phyloP scores from a whole-genome alignment of 352 stramenopile genomes.

The Phytophthora cryptogea region DNA sequence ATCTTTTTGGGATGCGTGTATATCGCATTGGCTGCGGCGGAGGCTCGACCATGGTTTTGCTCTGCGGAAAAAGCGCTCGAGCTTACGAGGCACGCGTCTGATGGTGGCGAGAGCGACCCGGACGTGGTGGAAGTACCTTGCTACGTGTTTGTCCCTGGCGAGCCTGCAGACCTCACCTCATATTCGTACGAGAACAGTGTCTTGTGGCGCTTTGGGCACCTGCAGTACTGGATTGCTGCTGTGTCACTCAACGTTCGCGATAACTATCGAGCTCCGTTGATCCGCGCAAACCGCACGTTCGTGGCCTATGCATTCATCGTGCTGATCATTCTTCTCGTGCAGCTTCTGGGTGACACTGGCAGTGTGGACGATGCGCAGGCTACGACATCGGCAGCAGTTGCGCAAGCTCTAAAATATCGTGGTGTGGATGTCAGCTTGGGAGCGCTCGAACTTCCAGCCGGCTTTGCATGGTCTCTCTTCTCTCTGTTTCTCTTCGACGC shows the following conservation, averaged over 20 bases:
- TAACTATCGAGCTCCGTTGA: conserved; percentile 59
- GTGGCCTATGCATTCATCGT: conserved; percentile 53
- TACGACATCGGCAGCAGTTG: conserved; percentile 43
- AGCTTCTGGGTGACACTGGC: conserved; percentile 71
- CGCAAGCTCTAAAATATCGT: conserved; percentile 25
- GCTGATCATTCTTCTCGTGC: conserved; percentile 58
- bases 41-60: conserved; percentile 68
- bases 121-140: conserved; percentile 58
- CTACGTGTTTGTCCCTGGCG: conserved; percentile 61
- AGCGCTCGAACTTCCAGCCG: conserved; percentile 50
- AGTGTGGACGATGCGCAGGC: conserved; percentile 56
- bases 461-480: conserved; percentile 67
- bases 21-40: conserved; percentile 60
- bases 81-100: conserved; percentile 40
- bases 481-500: conserved; percentile 73
- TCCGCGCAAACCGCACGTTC: conserved; percentile 57
- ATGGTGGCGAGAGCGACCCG: conserved; percentile 29
- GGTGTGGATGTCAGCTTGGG: conserved; percentile 68
- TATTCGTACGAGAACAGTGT: conserved; percentile 83
- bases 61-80: conserved; percentile 45
- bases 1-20: conserved; percentile 60
- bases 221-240: conserved; percentile 79
- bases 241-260: conserved; percentile 72
- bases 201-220: conserved; percentile 77
- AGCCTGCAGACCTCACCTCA: conserved; percentile 56